Evolutionary conservation across 805 yeast genomes (phyloP), one percentile per base, ranked within the genome.

Genomic region (Brettanomyces nanus): DNA sequence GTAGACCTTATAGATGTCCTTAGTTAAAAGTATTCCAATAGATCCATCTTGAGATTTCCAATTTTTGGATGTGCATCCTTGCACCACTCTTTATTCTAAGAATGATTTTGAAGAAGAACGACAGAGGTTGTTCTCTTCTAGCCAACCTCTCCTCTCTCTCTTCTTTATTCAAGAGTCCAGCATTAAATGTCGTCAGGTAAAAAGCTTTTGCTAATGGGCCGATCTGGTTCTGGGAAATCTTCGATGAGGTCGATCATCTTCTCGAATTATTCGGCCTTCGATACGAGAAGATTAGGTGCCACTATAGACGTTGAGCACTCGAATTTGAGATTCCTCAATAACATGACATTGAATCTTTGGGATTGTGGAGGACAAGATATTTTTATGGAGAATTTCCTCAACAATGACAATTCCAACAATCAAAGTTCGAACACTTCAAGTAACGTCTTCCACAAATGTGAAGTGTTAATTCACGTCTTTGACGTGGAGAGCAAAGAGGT

Each of bases 241-340:
- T 87, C 97, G 2, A 92, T 92, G 98, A 70, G 97, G 50, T 85
- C 95, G 33, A 90, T 92, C 44, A 92, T 92, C 47, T 92, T 92
- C 60, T 80, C 94, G 50, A 92, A 92, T 55, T 92, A 92, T 60
- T 85, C 95, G 2, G 98, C 98, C 0, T 85, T 90, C 54, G 98
- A 92, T 56, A 92, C 98, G 3, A 71, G 97, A 45, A 69, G 97
- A 41, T 62, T 92, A 11, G 97, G 97, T 2, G 97, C 98, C 9
- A 92, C 98, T 0, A 89, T 92, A 40, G 98, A 92, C 54, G 97
- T 92, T n/a, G 98, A 92, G 55, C 96, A 92, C 55, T 86, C 97
- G 2, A 95, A 90, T 61, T 63, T 92, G 39, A 67, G 97, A 36
- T 89, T 92, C 52, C 66, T 92, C 42, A 96, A 96, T 1, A 89